A percentile compares a stretch with the other conserved stretches of the same genome.
Conservation (phyloP, 805 yeast species). For the Scheffersomyces spartinae region DNA sequence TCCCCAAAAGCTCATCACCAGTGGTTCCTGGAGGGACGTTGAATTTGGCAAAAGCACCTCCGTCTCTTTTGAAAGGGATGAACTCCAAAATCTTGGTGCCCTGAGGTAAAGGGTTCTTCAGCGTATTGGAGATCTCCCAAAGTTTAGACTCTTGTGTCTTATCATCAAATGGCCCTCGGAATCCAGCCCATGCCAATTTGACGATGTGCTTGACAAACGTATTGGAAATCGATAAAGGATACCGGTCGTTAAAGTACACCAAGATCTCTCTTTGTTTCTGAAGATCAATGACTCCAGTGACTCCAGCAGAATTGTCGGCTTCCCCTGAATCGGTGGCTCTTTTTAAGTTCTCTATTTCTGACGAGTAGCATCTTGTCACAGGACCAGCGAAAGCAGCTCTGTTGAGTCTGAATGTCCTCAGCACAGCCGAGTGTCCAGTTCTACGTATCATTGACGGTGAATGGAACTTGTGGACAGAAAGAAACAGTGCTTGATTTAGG, state of each 20-base stretch:
- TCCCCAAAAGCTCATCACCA: conserved; percentile 40
- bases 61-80: conserved; percentile 69
- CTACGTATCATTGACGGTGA: too few relatives aligned
- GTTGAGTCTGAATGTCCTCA: too few relatives aligned
- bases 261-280: conserved; percentile 18
- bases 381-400: too few relatives aligned
- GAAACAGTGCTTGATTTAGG: too few relatives aligned
- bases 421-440: too few relatives aligned
- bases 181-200: conserved; percentile 9
- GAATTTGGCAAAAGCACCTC: conserved; percentile 86
- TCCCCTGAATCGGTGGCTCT: conserved; percentile 17
- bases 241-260: conserved; percentile 25
- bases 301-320: conserved; percentile 18
- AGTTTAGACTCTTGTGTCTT: conserved; percentile 11
- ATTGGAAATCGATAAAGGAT: conserved; percentile 17
- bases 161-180: conserved; percentile 5
- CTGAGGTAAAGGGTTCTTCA: conserved; percentile 17
- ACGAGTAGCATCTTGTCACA: conserved; percentile 6
- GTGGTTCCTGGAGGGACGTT: conserved; percentile 41
- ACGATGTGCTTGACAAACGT: conserved; percentile 12
- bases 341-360: conserved; percentile 21
- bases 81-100: conserved; percentile 40
- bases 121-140: conserved; percentile 5
- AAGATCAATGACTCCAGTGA: conserved; percentile 31
- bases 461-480: too few relatives aligned